Evolutionary conservation across 169 alveolate genomes (phyloP).

Genomic region (Eimeria acervulina): DNA sequence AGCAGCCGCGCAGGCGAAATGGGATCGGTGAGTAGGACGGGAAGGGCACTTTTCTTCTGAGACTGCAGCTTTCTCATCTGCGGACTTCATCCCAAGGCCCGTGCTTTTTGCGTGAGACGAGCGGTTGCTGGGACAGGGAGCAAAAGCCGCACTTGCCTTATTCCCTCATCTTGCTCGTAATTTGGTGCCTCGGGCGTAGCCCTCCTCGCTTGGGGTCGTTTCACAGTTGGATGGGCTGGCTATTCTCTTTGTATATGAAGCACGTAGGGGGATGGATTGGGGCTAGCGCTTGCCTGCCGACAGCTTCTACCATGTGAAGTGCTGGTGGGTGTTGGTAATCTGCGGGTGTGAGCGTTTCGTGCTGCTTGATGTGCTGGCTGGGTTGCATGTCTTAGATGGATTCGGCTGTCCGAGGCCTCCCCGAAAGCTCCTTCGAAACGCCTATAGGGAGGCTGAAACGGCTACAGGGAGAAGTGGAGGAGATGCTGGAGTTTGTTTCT

Average conservation of each 20-base stretch:
- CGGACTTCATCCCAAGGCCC: not conserved
- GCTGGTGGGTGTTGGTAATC: not conserved
- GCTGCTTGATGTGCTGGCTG: not conserved
- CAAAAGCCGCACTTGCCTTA: not conserved
- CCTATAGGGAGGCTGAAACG: conserved; percentile 81
- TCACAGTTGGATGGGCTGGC: not conserved
- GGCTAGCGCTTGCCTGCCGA: not conserved
- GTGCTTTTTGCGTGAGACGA: not conserved
- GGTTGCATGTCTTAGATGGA: not conserved
- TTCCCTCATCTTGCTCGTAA: not conserved
- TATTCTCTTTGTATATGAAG: not conserved
- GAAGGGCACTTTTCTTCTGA: not conserved
- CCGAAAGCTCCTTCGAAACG: conserved; percentile 63
- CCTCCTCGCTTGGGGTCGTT: not conserved
- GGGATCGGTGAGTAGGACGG: conserved; percentile 29
- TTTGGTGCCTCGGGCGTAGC: not conserved
- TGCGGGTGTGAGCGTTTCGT: not conserved
- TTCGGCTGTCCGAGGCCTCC: conserved; percentile 1
- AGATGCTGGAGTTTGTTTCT: conserved; percentile 80
- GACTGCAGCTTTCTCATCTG: not conserved
- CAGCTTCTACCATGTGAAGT: not conserved
- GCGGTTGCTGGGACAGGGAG: not conserved
- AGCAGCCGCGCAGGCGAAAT: conserved; percentile 1
- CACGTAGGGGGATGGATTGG: not conserved
- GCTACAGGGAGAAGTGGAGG: conserved; percentile 83